These are phyloP conservation scores for Geotrichum reessii DNA, from an alignment of 1,139 yeast species.

Conservation along the genomic window DNA sequence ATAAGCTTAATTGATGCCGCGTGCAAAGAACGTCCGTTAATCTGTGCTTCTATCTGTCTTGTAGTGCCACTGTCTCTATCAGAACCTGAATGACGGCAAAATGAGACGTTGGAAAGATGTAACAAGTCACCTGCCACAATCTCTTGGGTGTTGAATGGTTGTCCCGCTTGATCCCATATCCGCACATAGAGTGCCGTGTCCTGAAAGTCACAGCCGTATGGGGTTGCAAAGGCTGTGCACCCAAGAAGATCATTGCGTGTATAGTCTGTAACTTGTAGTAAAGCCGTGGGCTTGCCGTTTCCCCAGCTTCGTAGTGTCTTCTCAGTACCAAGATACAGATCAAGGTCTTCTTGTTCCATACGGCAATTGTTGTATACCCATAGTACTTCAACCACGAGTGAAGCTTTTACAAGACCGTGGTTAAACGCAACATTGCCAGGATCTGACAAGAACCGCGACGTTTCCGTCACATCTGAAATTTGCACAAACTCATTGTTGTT, in stretches of 20 bases:
- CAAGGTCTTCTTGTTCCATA: neutral
- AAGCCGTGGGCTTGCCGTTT: constrained; percentile 1
- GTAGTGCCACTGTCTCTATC: neutral
- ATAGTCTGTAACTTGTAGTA: constrained; percentile 11
- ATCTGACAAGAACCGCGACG: neutral
- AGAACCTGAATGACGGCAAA: neutral
- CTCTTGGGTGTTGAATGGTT: constrained; percentile 6
- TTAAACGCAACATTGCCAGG: neutral
- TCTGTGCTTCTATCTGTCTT: constrained; percentile 10
- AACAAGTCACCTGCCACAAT: constrained; percentile 10
- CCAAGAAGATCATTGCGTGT: constrained; percentile 10
- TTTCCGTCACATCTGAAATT: neutral
- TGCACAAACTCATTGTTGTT: constrained; percentile 7
- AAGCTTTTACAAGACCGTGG: neutral
- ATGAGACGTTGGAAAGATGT: constrained; percentile 10
- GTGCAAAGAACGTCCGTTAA: neutral
- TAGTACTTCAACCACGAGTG: constrained; percentile 12
- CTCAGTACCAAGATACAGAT: neutral
- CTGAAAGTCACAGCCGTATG: constrained; percentile 11
- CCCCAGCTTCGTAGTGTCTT: neutral
- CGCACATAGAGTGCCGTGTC: constrained; percentile 9
- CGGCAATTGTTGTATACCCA: constrained; percentile 4
- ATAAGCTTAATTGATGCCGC: neutral
- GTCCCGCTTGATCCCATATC: constrained; percentile 12
- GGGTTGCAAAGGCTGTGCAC: constrained; percentile 4